Base-by-base conservation (phyloP, 768 basidiomycete genomes). In the Calocybe cyanea region DNA sequence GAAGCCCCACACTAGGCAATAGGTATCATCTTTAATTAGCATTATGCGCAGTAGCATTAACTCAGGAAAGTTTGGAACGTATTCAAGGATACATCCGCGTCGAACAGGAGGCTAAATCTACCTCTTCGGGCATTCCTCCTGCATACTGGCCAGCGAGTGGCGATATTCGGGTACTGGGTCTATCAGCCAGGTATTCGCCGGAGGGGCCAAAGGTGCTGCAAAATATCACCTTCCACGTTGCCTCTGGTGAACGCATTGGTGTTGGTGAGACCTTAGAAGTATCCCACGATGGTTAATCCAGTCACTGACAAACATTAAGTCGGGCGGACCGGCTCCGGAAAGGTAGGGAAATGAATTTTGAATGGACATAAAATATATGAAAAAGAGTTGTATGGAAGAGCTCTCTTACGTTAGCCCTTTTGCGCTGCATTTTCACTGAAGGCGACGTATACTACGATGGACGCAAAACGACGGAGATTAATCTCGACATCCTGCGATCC, bases 121-220 rank as follows among this genome's bases (percentile, higher is more conserved):
- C 66, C 0, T 45, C 60, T 14, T 46, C 56, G 8, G 73, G 75
- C 33, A 61, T 64, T 30, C 83, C 83, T 2, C 82, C 84, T 2
- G 82, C 83, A 0, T 72, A 80, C 48, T 86, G 84, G 83, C 83
- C 83, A 0, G 65, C 76, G 8, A 77, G 74, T 13, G 83, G 83
- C 9, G 64, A 72, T 20, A 65, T 85, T 30, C 59, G 65, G 5
- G 74, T 78, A 2, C 74, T 81, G 44, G 73, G 75, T 14, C 59
- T 84, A 2, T 75, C 71, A 9, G 81, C 81, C 17, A 64, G 67
- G 24, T 84, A 84, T 59, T 76, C 79, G 69, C 75, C 52, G 58
- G 66, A 56, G 38, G 68, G 69, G 19, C 81, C 81, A 1, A 60
- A 69, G n/a, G 80, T 86, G 0, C 66, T 87, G 7, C 68, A 78